Percentiles rank a stretch among this genome's conserved stretches.
phyloP scores from a whole-genome alignment of 208 protist species.

The Crithidia fasciculata region DNA sequence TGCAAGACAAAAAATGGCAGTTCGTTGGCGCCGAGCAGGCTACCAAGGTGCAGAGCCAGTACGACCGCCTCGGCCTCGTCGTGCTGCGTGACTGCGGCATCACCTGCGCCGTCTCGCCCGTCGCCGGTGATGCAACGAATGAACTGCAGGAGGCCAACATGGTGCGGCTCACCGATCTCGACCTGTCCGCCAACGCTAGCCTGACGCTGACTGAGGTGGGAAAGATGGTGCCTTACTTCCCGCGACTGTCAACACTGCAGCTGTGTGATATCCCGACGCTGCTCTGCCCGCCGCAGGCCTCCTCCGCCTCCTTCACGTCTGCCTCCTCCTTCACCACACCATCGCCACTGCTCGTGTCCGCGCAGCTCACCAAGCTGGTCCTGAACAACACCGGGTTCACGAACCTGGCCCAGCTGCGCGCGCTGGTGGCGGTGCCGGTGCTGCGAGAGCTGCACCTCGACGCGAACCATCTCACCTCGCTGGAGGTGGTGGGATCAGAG shows the following conservation, averaged over 20 bases:
- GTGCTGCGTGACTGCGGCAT: conserved; percentile 68
- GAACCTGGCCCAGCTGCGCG: conserved; percentile 56
- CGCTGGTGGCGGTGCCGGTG: conserved; percentile 51
- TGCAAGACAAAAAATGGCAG: conserved; percentile 74
- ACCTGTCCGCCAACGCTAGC: conserved; percentile 70
- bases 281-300: conserved; percentile 9
- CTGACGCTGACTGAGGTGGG: conserved; percentile 65
- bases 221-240: conserved; percentile 60
- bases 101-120: conserved; percentile 45
- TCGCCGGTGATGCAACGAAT: conserved; percentile 12
- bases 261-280: conserved; percentile 65
- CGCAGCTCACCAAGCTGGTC: conserved; percentile 70
- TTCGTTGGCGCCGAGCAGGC: conserved; percentile 86
- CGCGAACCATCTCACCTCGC: conserved; percentile 51
- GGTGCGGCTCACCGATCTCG: conserved; percentile 60
- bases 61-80: conserved; percentile 65
- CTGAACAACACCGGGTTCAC: conserved; percentile 78
- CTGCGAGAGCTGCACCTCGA: conserved; percentile 87
- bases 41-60: conserved; percentile 57
- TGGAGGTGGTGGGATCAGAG: conserved; percentile 31
- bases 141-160: conserved; percentile 54
- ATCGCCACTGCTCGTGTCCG: conserved; percentile 38
- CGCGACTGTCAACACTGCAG: conserved; percentile 64
- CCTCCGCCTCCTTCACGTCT: background rate
- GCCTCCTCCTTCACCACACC: conserved; percentile 16